phyloP scores from a whole-genome alignment of 371 early-diverging fungal species.

The Cokeromyces recurvatus region DNA sequence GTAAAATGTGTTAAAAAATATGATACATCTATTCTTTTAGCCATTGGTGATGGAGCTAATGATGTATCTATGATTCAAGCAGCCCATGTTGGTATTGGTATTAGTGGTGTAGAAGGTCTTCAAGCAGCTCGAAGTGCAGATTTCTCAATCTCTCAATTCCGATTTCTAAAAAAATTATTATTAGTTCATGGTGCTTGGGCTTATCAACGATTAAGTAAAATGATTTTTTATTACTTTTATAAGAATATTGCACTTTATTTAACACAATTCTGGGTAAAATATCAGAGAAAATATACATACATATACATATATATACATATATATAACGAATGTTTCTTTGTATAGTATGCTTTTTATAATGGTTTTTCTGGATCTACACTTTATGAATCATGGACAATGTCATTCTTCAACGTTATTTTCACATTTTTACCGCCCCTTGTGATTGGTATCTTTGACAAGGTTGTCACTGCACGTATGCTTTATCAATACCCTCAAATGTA shows the following conservation, averaged over 20 bases:
- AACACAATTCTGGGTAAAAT: constrained; percentile 59
- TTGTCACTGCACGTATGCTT: constrained; percentile 65
- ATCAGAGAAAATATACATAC: neutral
- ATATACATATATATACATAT: constrained; percentile 1
- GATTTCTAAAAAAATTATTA: constrained; percentile 64
- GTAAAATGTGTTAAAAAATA: constrained; percentile 73
- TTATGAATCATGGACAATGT: constrained; percentile 68
- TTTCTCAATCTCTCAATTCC: constrained; percentile 83
- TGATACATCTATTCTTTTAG: constrained; percentile 69
- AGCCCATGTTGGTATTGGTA: constrained; percentile 82
- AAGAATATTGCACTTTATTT: constrained; percentile 79
- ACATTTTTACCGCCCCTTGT: constrained; percentile 74
- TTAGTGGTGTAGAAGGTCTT: constrained; percentile 79
- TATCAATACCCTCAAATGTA: constrained; percentile 80
- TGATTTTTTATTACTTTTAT: constrained; percentile 79
- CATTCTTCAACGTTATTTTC: constrained; percentile 73
- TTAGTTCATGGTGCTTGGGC: constrained; percentile 83
- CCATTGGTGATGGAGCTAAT: constrained; percentile 98
- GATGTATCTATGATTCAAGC: constrained; percentile 97
- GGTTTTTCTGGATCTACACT: constrained; percentile 81
- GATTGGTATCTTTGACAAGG: constrained; percentile 82
- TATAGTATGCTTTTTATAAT: constrained; percentile 60
- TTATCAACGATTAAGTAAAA: constrained; percentile 69
- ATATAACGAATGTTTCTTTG: too few species aligned
- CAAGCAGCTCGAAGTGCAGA: constrained; percentile 84